Percentiles rank a stretch among this genome's conserved stretches.
Conservation (phyloP, 2,329 filamentous ascomycete species). For the Mariannaea sp. region DNA sequence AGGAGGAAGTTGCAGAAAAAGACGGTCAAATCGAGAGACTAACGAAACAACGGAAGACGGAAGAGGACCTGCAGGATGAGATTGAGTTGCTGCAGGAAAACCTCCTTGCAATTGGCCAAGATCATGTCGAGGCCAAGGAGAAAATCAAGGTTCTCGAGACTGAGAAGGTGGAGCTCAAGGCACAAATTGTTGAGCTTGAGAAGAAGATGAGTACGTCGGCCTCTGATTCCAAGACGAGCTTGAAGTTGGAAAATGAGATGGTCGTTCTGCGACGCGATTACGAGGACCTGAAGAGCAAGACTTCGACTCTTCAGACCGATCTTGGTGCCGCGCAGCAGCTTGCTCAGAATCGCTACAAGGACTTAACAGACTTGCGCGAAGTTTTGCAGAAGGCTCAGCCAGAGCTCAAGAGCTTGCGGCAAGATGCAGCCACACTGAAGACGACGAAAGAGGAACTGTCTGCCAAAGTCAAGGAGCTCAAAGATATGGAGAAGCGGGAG, state of each 20-base stretch:
- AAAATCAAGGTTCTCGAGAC: constrained; percentile 71
- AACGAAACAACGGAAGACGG: constrained; percentile 70
- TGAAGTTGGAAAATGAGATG: constrained; percentile 66
- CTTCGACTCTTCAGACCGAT: constrained; percentile 76
- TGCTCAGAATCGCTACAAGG: constrained; percentile 85
- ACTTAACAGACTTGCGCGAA: constrained; percentile 79
- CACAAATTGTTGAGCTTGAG: constrained; percentile 69
- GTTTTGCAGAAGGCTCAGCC: constrained; percentile 84
- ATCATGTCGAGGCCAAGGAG: constrained; percentile 83
- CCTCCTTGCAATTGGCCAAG: constrained; percentile 76
- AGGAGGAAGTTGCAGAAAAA: constrained; percentile 63
- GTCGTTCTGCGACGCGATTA: constrained; percentile 58
- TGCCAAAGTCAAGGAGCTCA: constrained; percentile 63
- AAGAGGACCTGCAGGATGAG: constrained; percentile 82
- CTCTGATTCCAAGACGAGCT: constrained; percentile 49
- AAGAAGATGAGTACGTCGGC: constrained; percentile 61
- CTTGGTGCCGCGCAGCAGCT: constrained; percentile 84
- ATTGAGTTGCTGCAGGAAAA: constrained; percentile 84
- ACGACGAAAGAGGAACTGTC: constrained; percentile 75
- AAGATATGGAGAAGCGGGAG: constrained; percentile 79
- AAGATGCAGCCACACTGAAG: constrained; percentile 77
- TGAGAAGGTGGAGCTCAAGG: constrained; percentile 70
- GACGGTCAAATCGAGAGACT: constrained; percentile 75
- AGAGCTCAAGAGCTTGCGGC: constrained; percentile 78
- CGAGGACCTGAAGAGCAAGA: constrained; percentile 72